Evolutionary conservation across 2,329 filamentous ascomycete species (phyloP), one percentile per base, ranked within the genome.

Genomic region (Cladophialophora bantiana): DNA sequence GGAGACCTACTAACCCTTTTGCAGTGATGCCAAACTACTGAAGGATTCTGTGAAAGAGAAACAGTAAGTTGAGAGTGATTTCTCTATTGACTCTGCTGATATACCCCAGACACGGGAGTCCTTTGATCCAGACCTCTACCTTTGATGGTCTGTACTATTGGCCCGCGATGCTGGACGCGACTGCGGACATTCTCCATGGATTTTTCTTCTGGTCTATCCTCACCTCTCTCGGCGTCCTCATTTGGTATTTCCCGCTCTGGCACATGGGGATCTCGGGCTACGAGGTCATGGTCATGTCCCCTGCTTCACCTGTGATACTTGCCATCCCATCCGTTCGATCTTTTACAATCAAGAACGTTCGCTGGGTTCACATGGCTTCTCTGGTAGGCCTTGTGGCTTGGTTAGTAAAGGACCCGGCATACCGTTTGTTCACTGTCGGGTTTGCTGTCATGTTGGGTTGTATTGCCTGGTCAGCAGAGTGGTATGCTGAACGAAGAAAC

Each of bases 171-270:
- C 80, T 97, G 60, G 93, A 98, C 78, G 91, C 93, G 10, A 86
- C 86, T 31, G 93, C 94, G 42, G 92, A 97, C 81, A 86, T 97
- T 60, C 98, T 97, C 79, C 93, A 94, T 79, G 95, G 94, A 90
- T 98, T 94, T 77, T 88, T 95, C 64, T 98, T 98, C 80, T 99
- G 95, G 95, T 93, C 94, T 9, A 91, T 94, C 76, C 83, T 97
- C 71, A 99, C 95, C 66, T 93, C 93, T 68, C 84, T 99, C 60
- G 94, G 93, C 32, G 84, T 99, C 53, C 84, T 92, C 50, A 90
- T 99, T 53, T 99, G 95, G 95, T 99, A 96, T 79, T 99, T 99
- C 77, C 95, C 95, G 13, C 86, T 99, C 10, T 99, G 95, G 95
- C 89, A 97, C 78, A 99, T 99, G 95, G 95, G 95, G 34, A 96